Evolutionary conservation across 2,329 filamentous ascomycete species (phyloP).

Genomic region (Sclerotinia trifoliorum): DNA sequence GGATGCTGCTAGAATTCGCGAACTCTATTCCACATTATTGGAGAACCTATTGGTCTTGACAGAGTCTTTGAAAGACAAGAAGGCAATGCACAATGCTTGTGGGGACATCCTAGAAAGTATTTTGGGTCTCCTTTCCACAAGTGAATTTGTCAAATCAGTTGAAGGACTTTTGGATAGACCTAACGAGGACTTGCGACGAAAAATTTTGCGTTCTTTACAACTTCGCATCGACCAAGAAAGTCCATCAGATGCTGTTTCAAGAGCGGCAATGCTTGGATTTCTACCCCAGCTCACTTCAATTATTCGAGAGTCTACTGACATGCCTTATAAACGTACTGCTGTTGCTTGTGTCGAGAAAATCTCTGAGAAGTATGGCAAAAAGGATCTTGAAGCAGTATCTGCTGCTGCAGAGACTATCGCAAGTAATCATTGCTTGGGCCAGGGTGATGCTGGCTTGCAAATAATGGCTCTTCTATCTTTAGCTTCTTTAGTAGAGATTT

Average conservation of each 20-base stretch:
- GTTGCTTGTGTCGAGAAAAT: constrained; percentile 91
- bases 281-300: constrained; percentile 75
- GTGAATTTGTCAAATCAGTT: constrained; percentile 85
- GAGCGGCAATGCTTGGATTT: constrained; percentile 72
- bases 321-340: constrained; percentile 77
- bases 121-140: constrained; percentile 80
- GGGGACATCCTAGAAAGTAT: constrained; percentile 74
- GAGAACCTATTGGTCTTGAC: constrained; percentile 65
- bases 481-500: constrained; percentile 82
- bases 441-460: constrained; percentile 68
- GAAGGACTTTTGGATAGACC: constrained; percentile 76
- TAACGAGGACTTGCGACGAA: constrained; percentile 72
- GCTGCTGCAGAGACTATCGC: constrained; percentile 75
- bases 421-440: constrained; percentile 72
- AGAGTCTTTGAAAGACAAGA: constrained; percentile 59
- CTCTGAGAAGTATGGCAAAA: constrained; percentile 91
- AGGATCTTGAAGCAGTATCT: constrained; percentile 74
- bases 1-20: constrained; percentile 63
- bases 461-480: constrained; percentile 86
- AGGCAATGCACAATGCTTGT: constrained; percentile 56
- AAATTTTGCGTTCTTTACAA: constrained; percentile 78
- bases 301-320: constrained; percentile 69
- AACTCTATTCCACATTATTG: constrained; percentile 66
- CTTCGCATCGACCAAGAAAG: constrained; percentile 72
- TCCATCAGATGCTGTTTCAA: constrained; percentile 65